Conservation (phyloP, 495 filamentous ascomycete species). For the Penicillium lagena region DNA sequence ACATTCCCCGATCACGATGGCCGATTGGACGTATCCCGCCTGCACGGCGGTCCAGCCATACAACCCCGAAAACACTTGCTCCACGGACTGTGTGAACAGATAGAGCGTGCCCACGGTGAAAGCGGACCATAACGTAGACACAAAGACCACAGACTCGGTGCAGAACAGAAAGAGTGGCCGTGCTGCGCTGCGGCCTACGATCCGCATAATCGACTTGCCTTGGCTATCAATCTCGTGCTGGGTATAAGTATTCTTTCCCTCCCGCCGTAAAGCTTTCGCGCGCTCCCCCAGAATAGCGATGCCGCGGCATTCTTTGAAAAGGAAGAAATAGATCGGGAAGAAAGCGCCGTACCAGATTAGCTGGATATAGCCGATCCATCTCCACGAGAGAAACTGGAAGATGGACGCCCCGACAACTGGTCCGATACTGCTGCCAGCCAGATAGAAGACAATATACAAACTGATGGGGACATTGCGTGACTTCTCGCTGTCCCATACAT, state of each 20-base stretch:
- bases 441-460: conserved; percentile 36
- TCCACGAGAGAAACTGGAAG: conserved; percentile 32
- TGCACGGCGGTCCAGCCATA: conserved; percentile 27
- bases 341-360: conserved; percentile 37
- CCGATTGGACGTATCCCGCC: conserved; percentile 31
- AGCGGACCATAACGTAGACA: conserved; percentile 43
- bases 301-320: conserved; percentile 37
- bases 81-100: conserved; percentile 40
- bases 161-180: conserved; percentile 41
- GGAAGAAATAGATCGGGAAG: conserved; percentile 30
- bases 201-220: conserved; percentile 10
- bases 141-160: conserved; percentile 49
- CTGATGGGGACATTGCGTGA: conserved; percentile 38
- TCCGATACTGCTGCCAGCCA: conserved; percentile 40
- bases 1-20: conserved; percentile 29
- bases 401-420: conserved; percentile 41
- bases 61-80: conserved; percentile 29
- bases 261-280: conserved; percentile 22
- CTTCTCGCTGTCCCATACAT: conserved; percentile 38
- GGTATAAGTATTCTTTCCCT: conserved; percentile 26
- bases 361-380: conserved; percentile 46
- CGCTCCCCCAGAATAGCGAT: conserved; percentile 31
- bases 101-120: conserved; percentile 47
- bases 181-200: conserved; percentile 20
- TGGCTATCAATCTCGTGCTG: conserved; percentile 28